Evolutionary conservation across 805 yeast species (phyloP), one percentile per base, ranked within the genome.

Genomic region (Sugiyamaella boreocaroliniensis): DNA sequence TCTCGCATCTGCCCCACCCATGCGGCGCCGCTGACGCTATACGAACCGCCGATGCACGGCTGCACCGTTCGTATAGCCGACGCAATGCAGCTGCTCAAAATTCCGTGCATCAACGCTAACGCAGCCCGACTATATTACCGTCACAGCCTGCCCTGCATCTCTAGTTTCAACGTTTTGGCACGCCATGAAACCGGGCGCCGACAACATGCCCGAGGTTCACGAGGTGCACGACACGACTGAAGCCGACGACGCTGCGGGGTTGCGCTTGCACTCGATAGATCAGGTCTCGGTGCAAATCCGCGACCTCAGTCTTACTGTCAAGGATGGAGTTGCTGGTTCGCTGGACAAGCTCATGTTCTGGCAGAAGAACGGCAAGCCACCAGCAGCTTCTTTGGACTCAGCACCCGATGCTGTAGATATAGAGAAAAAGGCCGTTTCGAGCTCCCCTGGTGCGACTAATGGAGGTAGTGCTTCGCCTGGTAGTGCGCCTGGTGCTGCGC

Each of bases 251-350:
- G 14, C 32, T 2, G 29, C 48, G 18, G 26, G 26, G 26, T 32
- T 37, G 15, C 40, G 41, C 12, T 40, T 47, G 9, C 19, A 16
- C 15, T 44, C 32, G 29, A 49, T 49, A 16, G 52, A 49, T 14
- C 46, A 32, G 37, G 52, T 49, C 12, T 42, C 52, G 7, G 22
- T 49, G 6, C 26, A 29, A 7, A 47, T 49, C 16, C 52, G 52
- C 2, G 47, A 49, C 32, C 43, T 49, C 8, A 42, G 48, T n/a
- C 12, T 49, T 7, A 49, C 52, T 1, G 52, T 49, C n/a, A 29
- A 15, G 7, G 47, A 42, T 29, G 43, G 43, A 18, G 40, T 12
- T 16, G 14, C 52, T 10, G 26, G 11, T 5, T 43, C 52, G 1
- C n/a, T 49, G 7, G 29, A 26, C 32, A 43, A 32, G 32, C 40